Conservation (phyloP, 495 filamentous ascomycete genomes). For the Podospora australis region DNA sequence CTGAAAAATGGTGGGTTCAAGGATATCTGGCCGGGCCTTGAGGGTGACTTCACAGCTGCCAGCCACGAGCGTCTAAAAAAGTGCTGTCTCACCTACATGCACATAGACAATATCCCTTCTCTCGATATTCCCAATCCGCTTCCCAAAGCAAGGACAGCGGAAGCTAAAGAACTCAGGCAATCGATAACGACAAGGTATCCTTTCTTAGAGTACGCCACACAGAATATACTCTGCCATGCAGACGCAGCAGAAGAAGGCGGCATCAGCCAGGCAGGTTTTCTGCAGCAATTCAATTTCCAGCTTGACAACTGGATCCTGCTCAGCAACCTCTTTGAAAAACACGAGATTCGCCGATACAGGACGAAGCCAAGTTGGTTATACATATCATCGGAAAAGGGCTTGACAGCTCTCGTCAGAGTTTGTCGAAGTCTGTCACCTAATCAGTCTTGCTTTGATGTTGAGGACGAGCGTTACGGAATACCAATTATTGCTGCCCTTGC, state of each 20-base stretch:
- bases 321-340: slow-evolving; percentile 26
- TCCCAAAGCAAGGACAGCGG: slow-evolving; percentile 12
- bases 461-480: slow-evolving; percentile 31
- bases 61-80: slow-evolving; percentile 33
- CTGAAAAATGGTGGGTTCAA: slow-evolving; percentile 24
- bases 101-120: background rate
- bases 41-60: slow-evolving; percentile 13
- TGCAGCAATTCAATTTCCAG: slow-evolving; percentile 23
- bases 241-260: slow-evolving; percentile 15
- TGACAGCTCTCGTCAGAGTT: slow-evolving; percentile 32
- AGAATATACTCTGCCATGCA: slow-evolving; percentile 18
- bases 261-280: slow-evolving; percentile 33
- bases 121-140: background rate
- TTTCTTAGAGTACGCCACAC: slow-evolving; percentile 11
- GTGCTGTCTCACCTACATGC: slow-evolving; percentile 29
- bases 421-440: background rate
- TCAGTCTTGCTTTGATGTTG: slow-evolving; percentile 24
- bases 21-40: slow-evolving; percentile 29
- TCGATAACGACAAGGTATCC: no score
- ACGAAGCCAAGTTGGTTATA: slow-evolving; percentile 35
- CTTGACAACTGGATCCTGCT: slow-evolving; percentile 28
- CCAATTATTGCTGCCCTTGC: slow-evolving; percentile 43
- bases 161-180: no score
- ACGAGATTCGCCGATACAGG: slow-evolving; percentile 24
- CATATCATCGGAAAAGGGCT: slow-evolving; percentile 39